Percentiles rank a stretch among this genome's conserved stretches.
These are phyloP conservation scores for Pseudognaphalium luteoalbum DNA, from an alignment of 129 eudicot genomes.

Conservation along the genomic window DNA sequence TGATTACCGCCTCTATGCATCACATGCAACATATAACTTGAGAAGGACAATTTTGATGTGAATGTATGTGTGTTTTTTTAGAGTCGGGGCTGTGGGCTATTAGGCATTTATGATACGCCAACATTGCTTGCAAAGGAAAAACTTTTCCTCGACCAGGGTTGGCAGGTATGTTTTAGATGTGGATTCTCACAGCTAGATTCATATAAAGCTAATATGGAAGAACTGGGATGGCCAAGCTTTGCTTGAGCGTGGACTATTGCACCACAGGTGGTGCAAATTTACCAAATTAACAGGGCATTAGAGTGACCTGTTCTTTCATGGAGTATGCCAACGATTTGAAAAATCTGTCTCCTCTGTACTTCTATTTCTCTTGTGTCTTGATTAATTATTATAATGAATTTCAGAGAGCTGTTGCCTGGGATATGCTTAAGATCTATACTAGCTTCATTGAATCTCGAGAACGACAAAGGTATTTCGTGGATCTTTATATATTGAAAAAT, in stretches of 20 bases:
- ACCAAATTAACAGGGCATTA: background rate
- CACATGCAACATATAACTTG: constrained; percentile 5
- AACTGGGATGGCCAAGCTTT: background rate
- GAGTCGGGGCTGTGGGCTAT: constrained; percentile 94
- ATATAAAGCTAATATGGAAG: background rate
- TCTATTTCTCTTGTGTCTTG: constrained; percentile 14
- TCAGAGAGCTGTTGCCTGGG: constrained; percentile 97
- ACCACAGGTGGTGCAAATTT: background rate
- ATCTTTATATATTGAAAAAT: background rate
- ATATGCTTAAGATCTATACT: constrained; percentile 83
- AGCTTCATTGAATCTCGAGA: constrained; percentile 82
- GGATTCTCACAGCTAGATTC: background rate
- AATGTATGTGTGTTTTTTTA: constrained; percentile 17
- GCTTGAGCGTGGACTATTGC: background rate
- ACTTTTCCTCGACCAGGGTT: constrained; percentile 91
- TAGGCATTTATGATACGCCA: constrained; percentile 91
- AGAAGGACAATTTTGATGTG: constrained; percentile 13
- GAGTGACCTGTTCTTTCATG: background rate
- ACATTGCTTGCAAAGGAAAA: constrained; percentile 83
- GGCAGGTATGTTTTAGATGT: constrained; percentile 71
- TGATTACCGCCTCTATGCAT: background rate
- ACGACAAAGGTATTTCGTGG: constrained; percentile 66
- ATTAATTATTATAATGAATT: constrained; percentile 21
- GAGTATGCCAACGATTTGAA: background rate
- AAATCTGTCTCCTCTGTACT: constrained; percentile 4